Evolutionary conservation across 352 stramenopile genomes (phyloP), one percentile per base, ranked within the genome.

Genomic region (Globisporangium takayamanum): DNA sequence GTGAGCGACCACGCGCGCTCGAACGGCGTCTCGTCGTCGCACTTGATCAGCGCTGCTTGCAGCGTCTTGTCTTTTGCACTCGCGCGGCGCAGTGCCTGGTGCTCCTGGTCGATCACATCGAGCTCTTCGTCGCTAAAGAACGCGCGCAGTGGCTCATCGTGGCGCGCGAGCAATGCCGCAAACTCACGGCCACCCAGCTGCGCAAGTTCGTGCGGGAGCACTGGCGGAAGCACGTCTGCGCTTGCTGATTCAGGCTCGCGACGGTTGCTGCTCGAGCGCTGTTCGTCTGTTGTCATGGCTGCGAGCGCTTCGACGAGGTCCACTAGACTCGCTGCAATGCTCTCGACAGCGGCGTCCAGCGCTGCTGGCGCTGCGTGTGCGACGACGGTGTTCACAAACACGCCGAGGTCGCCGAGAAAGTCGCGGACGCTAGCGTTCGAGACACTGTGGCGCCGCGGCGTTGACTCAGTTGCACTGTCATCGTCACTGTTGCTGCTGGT

Each of bases 171-270:
- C 7, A 88, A 49, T 20, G 68, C 57, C 14, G 67, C 48, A 37
- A 89, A 87, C 47, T 84, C 75, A 37, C 72, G 75, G 10, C 67
- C 68, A 16, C 60, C 77, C 12, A 86, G 67, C 54, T 72, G 68
- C 1, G 67, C 70, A 11, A 87, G 26, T 47, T 87, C 77, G 20
- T 80, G 72, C 10, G 77, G 77, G 7, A 84, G 65, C 46, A 74
- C 69, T 16, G 75, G 79, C 2, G 74, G 69, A 30, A 79, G n/a
- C 16, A 36, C 30, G 3, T 33, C 50, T 14, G 46, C 14, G 2
- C 50, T 41, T 20, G 36, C 28, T 20, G 49, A 10, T 15, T 36
- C 25, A 18, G 15, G 28, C 30, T 54, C 12, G 25, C 6, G 16
- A 6, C 2, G 2, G 15, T 28, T 20, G 44, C 44, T 55, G 44